Percentiles rank a stretch among this genome's conserved stretches.
These are phyloP conservation scores for Coelastrella sp. DNA, from an alignment of 139 green algal species.

Conservation along the genomic window DNA sequence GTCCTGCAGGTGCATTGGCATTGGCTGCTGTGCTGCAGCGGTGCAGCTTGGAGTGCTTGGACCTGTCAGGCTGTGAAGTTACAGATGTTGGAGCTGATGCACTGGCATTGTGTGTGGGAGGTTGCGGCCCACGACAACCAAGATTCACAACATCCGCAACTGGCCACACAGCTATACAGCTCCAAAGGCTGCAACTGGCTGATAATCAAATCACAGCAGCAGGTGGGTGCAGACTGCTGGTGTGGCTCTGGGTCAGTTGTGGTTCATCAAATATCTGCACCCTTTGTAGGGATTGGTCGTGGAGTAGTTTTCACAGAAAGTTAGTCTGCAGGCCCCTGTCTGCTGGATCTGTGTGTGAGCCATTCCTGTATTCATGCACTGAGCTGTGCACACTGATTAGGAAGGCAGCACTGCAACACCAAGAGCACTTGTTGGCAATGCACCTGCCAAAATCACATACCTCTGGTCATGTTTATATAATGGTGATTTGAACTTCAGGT, in stretches of 20 bases:
- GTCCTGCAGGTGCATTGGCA: not conserved
- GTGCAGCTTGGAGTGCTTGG: not conserved
- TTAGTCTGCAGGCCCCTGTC: no score
- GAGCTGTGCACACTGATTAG: no score
- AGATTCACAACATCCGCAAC: no score
- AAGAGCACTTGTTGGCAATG: no score
- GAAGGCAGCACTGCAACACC: no score
- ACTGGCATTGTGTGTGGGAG: not conserved
- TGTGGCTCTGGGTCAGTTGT: not conserved
- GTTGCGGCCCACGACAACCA: not conserved
- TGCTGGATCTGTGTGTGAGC: not conserved
- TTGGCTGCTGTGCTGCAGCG: not conserved
- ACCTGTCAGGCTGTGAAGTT: slow-evolving; percentile 31
- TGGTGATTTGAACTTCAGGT: not conserved
- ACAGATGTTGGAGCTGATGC: not conserved
- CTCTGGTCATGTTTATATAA: not conserved
- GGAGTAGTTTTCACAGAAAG: no score
- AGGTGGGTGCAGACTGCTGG: slow-evolving; percentile 13
- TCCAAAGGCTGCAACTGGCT: slow-evolving; percentile 7
- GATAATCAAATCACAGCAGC: slow-evolving; percentile 36
- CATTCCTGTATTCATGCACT: not conserved
- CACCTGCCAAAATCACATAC: no score
- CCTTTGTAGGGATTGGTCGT: no score
- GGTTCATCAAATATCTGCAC: no score
- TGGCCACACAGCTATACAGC: not conserved